Base-by-base conservation (phyloP, 306 rosid genomes). In the Echinosophora koreensis region DNA sequence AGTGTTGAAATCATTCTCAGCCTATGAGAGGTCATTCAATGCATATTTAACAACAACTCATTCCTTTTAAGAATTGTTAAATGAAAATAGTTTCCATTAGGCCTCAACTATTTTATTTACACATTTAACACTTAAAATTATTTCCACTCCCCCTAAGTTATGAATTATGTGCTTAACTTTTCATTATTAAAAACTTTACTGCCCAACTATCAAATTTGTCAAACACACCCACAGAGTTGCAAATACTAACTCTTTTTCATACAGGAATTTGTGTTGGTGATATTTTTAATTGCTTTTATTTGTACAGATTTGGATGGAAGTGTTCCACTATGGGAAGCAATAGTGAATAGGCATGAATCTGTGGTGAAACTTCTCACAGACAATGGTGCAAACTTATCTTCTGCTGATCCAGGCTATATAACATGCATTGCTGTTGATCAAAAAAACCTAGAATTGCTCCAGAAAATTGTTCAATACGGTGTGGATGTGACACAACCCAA, bases 281-380 rank as follows among this genome's bases (percentile, higher is more conserved):
- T 15, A n/a, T 44, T 57, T 17, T 54, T 15, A 22, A 65, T 52
- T 69, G 34, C 56, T 66, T 51, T 62, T 58, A 27, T 46, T 67
- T 78, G 47, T 69, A 35, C 87, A 89, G 97, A 91, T 86, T 35
- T 18, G 4, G 84, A 84, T 16, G 97, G 92, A 81, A 91, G 9
- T 78, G 56, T 74, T 56, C 90, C 97, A 35, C 60, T 91, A 32
- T 82, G 85, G 81, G 92, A 86, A 86, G 92, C 94, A 69, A 83
- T 83, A 34, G 5, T 60, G 28, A 87, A 86, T 28, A 58, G 71
- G 35, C 86, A 89, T 72, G 69, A 85, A 73, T 75, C 83, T 3
- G 44, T 85, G 7, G 61, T 74, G 18, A 86, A 89, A 77, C 79
- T 86, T 61, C 87, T 91, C 0, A 44, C 57, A 16, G 85, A 88